Conservation (phyloP, 75 land plant species). For the Adiantum capillusveneris region DNA sequence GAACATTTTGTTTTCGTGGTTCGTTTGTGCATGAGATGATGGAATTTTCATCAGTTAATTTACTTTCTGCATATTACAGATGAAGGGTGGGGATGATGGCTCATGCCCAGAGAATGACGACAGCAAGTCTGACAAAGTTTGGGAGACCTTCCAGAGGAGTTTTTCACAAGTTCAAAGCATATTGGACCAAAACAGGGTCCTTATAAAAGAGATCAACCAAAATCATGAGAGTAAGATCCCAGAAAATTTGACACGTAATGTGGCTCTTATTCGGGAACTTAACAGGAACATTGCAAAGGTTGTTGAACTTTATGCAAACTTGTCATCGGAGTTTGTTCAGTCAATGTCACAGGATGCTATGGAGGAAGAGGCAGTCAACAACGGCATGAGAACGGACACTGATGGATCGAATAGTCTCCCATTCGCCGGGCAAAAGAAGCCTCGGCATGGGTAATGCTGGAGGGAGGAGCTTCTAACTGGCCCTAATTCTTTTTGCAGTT, state of each 20-base stretch:
- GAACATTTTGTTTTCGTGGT: no score
- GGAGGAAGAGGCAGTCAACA: constrained; percentile 15
- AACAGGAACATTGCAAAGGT: constrained; percentile 45
- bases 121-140: constrained; percentile 29
- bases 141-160: constrained; percentile 36
- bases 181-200: constrained; percentile 47
- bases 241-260: constrained; percentile 45
- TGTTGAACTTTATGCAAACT: constrained; percentile 42
- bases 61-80: neutral
- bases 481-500: no score
- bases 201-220: constrained; percentile 53
- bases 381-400: neutral
- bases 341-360: constrained; percentile 21
- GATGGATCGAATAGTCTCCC: neutral
- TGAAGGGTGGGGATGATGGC: constrained; percentile 20
- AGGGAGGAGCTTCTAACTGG: no score
- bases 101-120: constrained; percentile 24
- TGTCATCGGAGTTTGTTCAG: constrained; percentile 30
- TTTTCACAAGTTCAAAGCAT: constrained; percentile 48
- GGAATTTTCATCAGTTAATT: neutral
- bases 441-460: neutral
- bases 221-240: constrained; percentile 53
- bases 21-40: no score
- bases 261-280: constrained; percentile 38
- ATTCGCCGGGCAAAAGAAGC: neutral